Evolutionary conservation across 176 grass and related monocot genomes (phyloP).

Genomic region (Carex scoparia): DNA sequence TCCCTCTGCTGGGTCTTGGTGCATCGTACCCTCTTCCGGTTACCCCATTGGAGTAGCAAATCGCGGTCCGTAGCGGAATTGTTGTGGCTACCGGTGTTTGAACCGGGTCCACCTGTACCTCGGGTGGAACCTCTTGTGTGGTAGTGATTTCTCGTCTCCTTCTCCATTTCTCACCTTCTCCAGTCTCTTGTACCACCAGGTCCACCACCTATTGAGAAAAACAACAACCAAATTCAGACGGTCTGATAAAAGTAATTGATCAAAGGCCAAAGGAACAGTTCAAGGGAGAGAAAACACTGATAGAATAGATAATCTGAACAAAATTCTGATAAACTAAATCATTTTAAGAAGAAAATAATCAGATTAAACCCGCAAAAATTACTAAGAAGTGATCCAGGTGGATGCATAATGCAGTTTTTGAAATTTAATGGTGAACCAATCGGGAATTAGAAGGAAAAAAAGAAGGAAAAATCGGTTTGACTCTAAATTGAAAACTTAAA

Average conservation of each 20-base stretch:
- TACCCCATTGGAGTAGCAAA: slow-evolving; percentile 80
- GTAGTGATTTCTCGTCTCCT: slow-evolving; percentile 72
- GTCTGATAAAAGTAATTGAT: background rate
- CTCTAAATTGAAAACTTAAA: background rate
- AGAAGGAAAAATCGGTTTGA: background rate
- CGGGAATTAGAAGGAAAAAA: background rate
- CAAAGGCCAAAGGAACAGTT: no score
- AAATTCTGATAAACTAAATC: background rate
- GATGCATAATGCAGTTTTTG: background rate
- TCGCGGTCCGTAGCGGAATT: slow-evolving; percentile 45
- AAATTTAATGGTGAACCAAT: background rate
- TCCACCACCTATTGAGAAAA: background rate
- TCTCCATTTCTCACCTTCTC: slow-evolving; percentile 45
- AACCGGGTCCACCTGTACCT: slow-evolving; percentile 25
- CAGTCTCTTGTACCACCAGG: background rate
- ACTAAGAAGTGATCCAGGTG: background rate
- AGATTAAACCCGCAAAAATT: background rate
- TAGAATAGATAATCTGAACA: background rate
- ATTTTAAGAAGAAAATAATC: background rate
- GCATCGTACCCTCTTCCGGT: slow-evolving; percentile 75
- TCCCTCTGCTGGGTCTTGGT: slow-evolving; percentile 78
- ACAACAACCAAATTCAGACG: background rate
- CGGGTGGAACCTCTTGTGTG: slow-evolving; percentile 61
- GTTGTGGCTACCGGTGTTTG: slow-evolving; percentile 1
- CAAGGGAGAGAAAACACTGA: background rate